Evolutionary conservation across 2,329 filamentous ascomycete genomes (phyloP).

Genomic region (Botrytis cinerea): DNA sequence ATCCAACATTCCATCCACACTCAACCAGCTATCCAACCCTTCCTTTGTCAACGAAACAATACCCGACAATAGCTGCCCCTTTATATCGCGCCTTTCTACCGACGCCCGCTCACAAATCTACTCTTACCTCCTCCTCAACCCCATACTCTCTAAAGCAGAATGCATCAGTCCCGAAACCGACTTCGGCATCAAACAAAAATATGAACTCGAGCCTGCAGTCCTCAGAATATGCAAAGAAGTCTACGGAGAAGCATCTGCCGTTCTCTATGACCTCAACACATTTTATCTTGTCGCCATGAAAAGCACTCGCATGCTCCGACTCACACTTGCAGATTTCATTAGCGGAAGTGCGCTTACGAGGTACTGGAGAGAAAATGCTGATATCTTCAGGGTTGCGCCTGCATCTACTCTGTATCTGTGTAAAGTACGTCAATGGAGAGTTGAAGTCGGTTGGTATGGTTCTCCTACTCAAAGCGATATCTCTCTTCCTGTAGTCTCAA

Average conservation of each 20-base stretch:
- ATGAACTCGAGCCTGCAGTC: background rate
- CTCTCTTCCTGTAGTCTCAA: background rate
- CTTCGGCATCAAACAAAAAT: background rate
- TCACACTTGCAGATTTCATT: background rate
- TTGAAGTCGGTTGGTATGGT: background rate
- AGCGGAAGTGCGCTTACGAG: background rate
- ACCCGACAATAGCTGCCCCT: background rate
- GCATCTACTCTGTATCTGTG: background rate
- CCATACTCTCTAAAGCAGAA: background rate
- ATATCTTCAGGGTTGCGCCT: background rate
- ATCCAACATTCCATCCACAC: background rate
- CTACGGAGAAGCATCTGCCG: background rate
- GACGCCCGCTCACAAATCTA: background rate
- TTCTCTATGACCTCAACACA: background rate
- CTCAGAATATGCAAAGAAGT: background rate
- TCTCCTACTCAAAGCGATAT: background rate
- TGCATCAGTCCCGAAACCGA: background rate
- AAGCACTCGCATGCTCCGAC: background rate
- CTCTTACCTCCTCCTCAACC: background rate
- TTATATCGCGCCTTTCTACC: background rate
- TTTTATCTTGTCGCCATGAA: background rate
- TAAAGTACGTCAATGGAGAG: background rate
- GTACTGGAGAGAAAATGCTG: conserved; percentile 1
- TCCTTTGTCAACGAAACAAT: background rate
- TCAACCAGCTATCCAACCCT: too few relatives aligned